A percentile compares a stretch with the other conserved stretches of the same genome.
Conservation (phyloP, 2,329 filamentous ascomycete species). For the Bimuria novae-zelandiae region DNA sequence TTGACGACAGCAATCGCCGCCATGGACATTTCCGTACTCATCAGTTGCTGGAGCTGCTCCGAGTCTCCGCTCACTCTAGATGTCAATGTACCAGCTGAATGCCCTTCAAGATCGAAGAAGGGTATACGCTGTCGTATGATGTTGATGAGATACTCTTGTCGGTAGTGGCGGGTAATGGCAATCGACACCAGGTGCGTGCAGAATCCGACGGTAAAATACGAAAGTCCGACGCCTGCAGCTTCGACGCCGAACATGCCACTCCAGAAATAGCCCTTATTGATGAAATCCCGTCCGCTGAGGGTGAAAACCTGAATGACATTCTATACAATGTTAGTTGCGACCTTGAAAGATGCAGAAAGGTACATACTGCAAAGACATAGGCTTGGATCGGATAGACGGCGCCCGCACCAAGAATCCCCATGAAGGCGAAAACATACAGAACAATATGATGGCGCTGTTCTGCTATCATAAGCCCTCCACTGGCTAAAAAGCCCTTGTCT, state of each 20-base stretch:
- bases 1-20: constrained; percentile 69
- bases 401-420: constrained; percentile 39
- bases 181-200: constrained; percentile 37
- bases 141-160: constrained; percentile 64
- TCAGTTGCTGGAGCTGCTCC: constrained; percentile 64
- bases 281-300: constrained; percentile 28
- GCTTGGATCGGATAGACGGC: constrained; percentile 47
- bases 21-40: constrained; percentile 64
- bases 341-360: neutral
- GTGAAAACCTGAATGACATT: constrained; percentile 45
- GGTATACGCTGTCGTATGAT: constrained; percentile 64
- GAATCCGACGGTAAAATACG: constrained; percentile 58
- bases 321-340: neutral
- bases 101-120: constrained; percentile 65
- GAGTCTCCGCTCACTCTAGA: constrained; percentile 62
- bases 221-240: constrained; percentile 57
- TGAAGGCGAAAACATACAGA: constrained; percentile 34
- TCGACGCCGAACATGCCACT: constrained; percentile 68
- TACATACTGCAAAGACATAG: constrained; percentile 38
- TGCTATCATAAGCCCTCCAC: constrained; percentile 39
- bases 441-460: constrained; percentile 44
- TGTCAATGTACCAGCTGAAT: constrained; percentile 65
- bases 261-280: constrained; percentile 60
- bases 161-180: constrained; percentile 57
- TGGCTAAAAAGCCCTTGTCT: constrained; percentile 33